Base-by-base conservation (phyloP, 345 rosid species). In the Eucalyptus grandis region DNA sequence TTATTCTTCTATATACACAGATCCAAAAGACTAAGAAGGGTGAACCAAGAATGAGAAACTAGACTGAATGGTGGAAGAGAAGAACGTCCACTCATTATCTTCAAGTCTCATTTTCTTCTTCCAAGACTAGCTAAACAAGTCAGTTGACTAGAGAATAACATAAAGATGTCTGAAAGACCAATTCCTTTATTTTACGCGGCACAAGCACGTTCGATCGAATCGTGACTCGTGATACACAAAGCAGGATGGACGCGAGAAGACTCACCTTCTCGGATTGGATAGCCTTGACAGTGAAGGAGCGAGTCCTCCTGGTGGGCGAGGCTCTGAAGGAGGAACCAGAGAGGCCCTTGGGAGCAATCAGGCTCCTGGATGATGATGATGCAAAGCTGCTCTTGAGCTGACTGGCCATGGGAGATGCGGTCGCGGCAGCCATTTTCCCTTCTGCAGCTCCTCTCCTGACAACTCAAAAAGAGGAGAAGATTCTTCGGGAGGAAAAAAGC, bases 351-450 rank as follows among this genome's bases (percentile, higher is more conserved):
- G 98, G 97, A 30, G 92, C 92, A 77, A 90, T 91, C 16, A 95
- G 91, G 65, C 90, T 91, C 54, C 93, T 93, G 14, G 62, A 30
- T 2, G 89, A 58, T 24, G 97, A 92, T 8, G 97, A 87, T 51
- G 98, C 92, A 88, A 97, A 97, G 94, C 95, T 93, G 93, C 95
- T 94, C 92, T 92, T 95, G 44, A 97, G 95, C 88, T 95, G 99
- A 93, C 96, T 95, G 26, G 97, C 99, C 98, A 98, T 96, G 88
- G 99, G 96, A 94, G 97, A 94, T 89, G 97, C 93, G 89, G 95
- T 87, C 46, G 91, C 72, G 13, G 89, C 89, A 88, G 86, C 89
- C 89, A 69, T 88, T 44, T 69, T 49, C 31, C 37, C 37, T 49
- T 22, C 53, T 14, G 50, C 62, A 88, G 87, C 13, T 49, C 40